These are phyloP conservation scores for Neoboletus magnificus DNA, from an alignment of 768 basidiomycete genomes.

Conservation along the genomic window DNA sequence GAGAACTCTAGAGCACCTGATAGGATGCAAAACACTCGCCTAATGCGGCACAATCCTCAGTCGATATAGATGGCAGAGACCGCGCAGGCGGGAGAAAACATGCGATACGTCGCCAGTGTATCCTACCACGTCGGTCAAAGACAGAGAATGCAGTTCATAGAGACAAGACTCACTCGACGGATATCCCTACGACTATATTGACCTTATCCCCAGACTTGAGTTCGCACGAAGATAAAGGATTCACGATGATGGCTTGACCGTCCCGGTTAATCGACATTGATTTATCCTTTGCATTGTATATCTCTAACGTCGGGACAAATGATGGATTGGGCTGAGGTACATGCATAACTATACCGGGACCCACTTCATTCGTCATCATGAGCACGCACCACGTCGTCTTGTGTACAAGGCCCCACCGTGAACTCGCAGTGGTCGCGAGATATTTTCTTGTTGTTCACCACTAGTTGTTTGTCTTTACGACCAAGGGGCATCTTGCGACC, in stretches of 20 bases:
- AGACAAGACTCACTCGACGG: constrained; percentile 42
- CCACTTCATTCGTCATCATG: background rate
- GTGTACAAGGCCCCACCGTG: constrained; percentile 48
- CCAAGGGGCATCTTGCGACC: constrained; percentile 53
- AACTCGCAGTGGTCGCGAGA: constrained; percentile 62
- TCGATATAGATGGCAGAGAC: constrained; percentile 35
- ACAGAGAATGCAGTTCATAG: background rate
- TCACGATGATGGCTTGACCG: constrained; percentile 32
- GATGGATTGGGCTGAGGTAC: constrained; percentile 46
- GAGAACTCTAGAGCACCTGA: background rate
- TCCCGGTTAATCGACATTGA: constrained; percentile 40
- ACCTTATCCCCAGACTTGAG: constrained; percentile 56
- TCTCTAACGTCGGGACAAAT: constrained; percentile 45
- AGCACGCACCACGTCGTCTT: constrained; percentile 54
- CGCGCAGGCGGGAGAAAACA: constrained; percentile 43
- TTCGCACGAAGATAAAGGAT: constrained; percentile 36
- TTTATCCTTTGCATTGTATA: constrained; percentile 49
- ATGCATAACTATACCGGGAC: background rate
- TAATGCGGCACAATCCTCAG: constrained; percentile 46
- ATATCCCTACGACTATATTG: constrained; percentile 40
- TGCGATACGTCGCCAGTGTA: constrained; percentile 50
- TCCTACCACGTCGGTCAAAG: constrained; percentile 31
- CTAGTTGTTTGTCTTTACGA: constrained; percentile 50
- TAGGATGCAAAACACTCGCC: constrained; percentile 39
- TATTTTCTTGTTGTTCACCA: constrained; percentile 59